Conservation (phyloP, 495 filamentous ascomycete genomes). For the Pseudevernia furfuracea region DNA sequence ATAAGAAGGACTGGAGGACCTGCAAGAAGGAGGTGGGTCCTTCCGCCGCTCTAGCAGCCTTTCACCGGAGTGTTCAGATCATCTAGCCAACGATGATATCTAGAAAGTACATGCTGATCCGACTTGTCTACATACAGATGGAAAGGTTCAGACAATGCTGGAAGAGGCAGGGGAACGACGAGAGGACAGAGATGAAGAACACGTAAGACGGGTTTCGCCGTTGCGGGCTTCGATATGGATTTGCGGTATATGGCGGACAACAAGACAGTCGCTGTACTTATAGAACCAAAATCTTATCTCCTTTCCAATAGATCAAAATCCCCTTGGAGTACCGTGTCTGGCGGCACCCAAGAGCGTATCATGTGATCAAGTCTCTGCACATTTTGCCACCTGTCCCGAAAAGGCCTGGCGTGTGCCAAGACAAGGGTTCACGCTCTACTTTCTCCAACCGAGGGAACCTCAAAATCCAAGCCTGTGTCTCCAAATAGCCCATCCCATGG, state of each 20-base stretch:
- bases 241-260: neutral
- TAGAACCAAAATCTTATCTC: neutral
- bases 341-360: neutral
- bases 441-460: too few species aligned
- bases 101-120: neutral
- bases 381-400: constrained; percentile 7
- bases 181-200: constrained; percentile 71
- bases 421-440: neutral
- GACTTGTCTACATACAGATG: constrained; percentile 53
- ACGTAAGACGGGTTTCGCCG: constrained; percentile 24
- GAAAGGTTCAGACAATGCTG: constrained; percentile 86
- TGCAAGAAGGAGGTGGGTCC: constrained; percentile 79
- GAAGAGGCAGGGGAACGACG: constrained; percentile 83
- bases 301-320: too few species aligned
- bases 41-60: neutral
- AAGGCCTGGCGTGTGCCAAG: constrained; percentile 5
- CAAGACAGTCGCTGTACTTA: neutral
- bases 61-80: neutral
- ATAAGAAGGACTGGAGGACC: constrained; percentile 90
- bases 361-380: neutral
- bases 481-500: constrained; percentile 16
- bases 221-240: neutral
- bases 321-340: neutral
- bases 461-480: neutral
- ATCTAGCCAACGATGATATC: neutral